These are phyloP conservation scores for Quercus rubra DNA, from an alignment of 306 rosid species.

Conservation along the genomic window DNA sequence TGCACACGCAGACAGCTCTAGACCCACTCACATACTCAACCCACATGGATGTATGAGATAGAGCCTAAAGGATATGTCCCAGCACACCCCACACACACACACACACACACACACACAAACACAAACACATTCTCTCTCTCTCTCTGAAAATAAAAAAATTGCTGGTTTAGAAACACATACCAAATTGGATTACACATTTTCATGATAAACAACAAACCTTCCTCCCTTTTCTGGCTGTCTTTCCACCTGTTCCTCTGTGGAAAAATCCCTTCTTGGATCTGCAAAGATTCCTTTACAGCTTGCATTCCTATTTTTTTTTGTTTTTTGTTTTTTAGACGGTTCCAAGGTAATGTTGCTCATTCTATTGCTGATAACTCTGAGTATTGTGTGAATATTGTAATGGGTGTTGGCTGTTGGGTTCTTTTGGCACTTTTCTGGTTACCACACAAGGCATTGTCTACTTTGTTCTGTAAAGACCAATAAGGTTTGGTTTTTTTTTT, in stretches of 20 bases:
- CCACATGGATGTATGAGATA: slow-evolving; percentile 53
- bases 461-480: slow-evolving; percentile 36
- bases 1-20: slow-evolving; percentile 68
- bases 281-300: slow-evolving; percentile 29
- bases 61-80: slow-evolving; percentile 6
- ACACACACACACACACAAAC: slow-evolving; percentile 2
- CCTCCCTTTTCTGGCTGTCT: slow-evolving; percentile 35
- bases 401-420: slow-evolving; percentile 17
- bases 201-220: slow-evolving; percentile 24
- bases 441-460: slow-evolving; percentile 24
- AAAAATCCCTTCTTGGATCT: slow-evolving; percentile 43
- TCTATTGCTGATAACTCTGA: slow-evolving; percentile 9
- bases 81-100: slow-evolving; percentile 41
- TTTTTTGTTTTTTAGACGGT: slow-evolving; percentile 13
- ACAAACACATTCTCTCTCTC: slow-evolving; percentile 3
- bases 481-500: slow-evolving; percentile 10
- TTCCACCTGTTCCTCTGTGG: slow-evolving; percentile 28
- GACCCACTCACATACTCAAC: slow-evolving; percentile 60
- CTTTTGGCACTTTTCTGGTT: slow-evolving; percentile 23
- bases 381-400: slow-evolving; percentile 7
- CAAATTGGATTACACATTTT: slow-evolving; percentile 41
- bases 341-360: slow-evolving; percentile 6
- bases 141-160: background rate
- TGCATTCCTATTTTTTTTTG: slow-evolving; percentile 35
- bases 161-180: slow-evolving; percentile 33